Evolutionary conservation across 2,329 filamentous ascomycete species (phyloP).

Genomic region (Cercospora sojina): DNA sequence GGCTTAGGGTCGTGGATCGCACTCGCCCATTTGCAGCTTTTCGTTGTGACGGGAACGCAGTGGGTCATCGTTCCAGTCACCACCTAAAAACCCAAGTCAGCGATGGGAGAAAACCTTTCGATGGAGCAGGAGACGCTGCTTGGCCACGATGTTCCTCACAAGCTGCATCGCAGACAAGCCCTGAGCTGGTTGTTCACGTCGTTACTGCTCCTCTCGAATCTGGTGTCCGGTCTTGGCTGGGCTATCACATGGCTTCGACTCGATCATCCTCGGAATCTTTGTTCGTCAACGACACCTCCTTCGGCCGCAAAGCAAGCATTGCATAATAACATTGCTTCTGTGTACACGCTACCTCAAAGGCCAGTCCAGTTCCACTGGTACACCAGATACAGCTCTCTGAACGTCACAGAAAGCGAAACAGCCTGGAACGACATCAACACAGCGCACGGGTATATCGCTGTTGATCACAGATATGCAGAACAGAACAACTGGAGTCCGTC

Average conservation of each 20-base stretch:
- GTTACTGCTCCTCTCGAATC: constrained; percentile 4
- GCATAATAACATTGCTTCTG: not conserved
- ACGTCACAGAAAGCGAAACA: constrained; percentile 13
- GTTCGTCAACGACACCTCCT: not conserved
- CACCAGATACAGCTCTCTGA: constrained; percentile 18
- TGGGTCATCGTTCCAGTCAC: not conserved
- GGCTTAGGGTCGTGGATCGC: not conserved
- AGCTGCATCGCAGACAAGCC: not conserved
- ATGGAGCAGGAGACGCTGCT: not conserved
- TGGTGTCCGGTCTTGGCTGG: constrained; percentile 6
- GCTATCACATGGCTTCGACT: not conserved
- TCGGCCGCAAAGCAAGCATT: not conserved
- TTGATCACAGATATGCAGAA: constrained; percentile 11
- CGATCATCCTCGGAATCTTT: not conserved
- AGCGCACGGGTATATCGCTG: constrained; percentile 19
- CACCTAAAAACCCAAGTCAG: not conserved
- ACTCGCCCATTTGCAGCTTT: not conserved
- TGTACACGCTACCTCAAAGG: constrained; percentile 5
- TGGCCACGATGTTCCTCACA: not conserved
- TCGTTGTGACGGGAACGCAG: not conserved
- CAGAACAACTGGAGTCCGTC: constrained; percentile 14
- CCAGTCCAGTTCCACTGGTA: constrained; percentile 18
- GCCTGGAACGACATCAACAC: constrained; percentile 20
- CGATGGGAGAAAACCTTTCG: not conserved
- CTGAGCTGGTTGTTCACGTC: not conserved